Percentiles rank a stretch among this genome's conserved stretches.
Evolutionary conservation across 1,284 basidiomycete genomes (phyloP).

Genomic region (Cerioporus squamosus): DNA sequence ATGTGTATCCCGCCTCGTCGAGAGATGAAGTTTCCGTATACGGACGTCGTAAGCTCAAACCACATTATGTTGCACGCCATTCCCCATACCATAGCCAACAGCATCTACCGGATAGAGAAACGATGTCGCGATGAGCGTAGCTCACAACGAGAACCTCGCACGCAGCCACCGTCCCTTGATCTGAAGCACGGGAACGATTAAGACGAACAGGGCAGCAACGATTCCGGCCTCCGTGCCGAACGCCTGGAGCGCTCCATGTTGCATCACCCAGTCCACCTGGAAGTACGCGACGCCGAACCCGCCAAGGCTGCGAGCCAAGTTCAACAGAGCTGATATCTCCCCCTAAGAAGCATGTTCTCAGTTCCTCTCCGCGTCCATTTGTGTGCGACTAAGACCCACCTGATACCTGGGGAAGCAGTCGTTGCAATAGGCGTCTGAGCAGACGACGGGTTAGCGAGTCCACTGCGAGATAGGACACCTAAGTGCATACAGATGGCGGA

Average conservation of each 20-base stretch:
- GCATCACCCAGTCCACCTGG: slow-evolving; percentile 53
- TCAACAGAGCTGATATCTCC: slow-evolving; percentile 55
- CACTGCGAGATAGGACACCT: slow-evolving; percentile 1
- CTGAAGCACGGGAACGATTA: slow-evolving; percentile 54
- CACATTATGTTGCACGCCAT: no score
- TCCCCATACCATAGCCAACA: no score
- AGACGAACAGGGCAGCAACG: slow-evolving; percentile 50
- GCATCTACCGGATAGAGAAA: slow-evolving; percentile 6
- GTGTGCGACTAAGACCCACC: slow-evolving; percentile 24
- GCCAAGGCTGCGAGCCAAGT: slow-evolving; percentile 52
- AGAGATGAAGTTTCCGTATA: no score
- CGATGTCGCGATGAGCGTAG: slow-evolving; percentile 39
- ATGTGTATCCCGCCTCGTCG: no score
- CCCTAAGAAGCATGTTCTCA: slow-evolving; percentile 44
- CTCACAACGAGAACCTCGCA: slow-evolving; percentile 31
- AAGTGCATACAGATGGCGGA: slow-evolving; percentile 53
- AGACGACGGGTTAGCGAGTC: background rate
- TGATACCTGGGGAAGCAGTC: slow-evolving; percentile 47
- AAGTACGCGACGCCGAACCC: slow-evolving; percentile 59
- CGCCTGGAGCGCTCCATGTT: slow-evolving; percentile 49
- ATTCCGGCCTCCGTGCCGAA: slow-evolving; percentile 60
- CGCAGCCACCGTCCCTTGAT: slow-evolving; percentile 47
- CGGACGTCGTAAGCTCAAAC: no score
- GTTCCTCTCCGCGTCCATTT: background rate
- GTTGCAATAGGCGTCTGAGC: slow-evolving; percentile 45